Base-by-base conservation (phyloP, 768 basidiomycete genomes). In the Rubroboletus pulcherrimus region DNA sequence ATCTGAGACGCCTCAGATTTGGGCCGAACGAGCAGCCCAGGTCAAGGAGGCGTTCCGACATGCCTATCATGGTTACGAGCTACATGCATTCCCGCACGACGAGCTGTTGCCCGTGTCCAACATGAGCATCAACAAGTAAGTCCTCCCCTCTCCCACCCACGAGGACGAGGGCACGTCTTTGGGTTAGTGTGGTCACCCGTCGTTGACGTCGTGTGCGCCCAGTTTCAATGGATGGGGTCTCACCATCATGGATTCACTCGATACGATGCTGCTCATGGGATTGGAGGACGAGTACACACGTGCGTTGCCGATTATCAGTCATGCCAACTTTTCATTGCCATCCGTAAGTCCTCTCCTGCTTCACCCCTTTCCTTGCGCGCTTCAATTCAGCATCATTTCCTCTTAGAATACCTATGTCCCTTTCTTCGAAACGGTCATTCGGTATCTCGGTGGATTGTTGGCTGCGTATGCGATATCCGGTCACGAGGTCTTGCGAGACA, bases 401-500 rank as follows among this genome's bases (percentile, higher is more conserved):
- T 39, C 6, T 74, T 53, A 52, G 61, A 69, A 59, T 71, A 60
- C 48, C 74, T 67, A 14, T 15, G 71, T 68, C 1, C 85, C 84
- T 1, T 89, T 85, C 65, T 91, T 90, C 59, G 89, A 95, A 74
- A 94, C 91, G 0, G 82, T 87, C 29, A 96, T 96, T 58, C 84
- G 94, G 19, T 87, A 95, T 62, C 84, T 97, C 1, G 94, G 93
- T 3, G 94, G 94, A 4, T 71, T 95, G 7, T 78, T 95, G 5
- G 86, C 87, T 2, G 91, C 89, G 0, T 87, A 93, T 67, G 85
- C 93, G 3, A 74, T 97, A 7, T 83, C 89, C 0, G 75, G 80
- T 1, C 78, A 93, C 49, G 68, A 75, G 2, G 66, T 88, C 10
- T 79, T 91, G 42, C 78, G 93, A 24, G 68, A 75, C 8, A 82